Evolutionary conservation across 1,284 basidiomycete genomes (phyloP).

Genomic region (Ustilago tritici): DNA sequence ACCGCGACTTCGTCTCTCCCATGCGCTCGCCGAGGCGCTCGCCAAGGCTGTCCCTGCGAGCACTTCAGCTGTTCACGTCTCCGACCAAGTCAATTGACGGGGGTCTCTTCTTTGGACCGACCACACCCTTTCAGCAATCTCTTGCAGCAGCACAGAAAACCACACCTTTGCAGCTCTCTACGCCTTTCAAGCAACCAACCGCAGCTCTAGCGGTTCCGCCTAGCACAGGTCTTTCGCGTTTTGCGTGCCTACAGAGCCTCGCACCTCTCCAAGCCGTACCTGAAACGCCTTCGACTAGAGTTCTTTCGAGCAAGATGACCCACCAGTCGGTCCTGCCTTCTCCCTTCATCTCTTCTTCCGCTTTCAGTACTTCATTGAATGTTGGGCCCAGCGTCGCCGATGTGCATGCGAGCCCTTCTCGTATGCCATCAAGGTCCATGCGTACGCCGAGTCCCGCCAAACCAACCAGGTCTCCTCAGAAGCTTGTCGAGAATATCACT

Average conservation of each 20-base stretch:
- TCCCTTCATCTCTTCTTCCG: constrained; percentile 19
- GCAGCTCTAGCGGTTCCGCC: constrained; percentile 17
- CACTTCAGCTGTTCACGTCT: constrained; percentile 33
- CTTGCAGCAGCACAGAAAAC: neutral
- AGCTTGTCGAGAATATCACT: neutral
- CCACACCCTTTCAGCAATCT: constrained; percentile 27
- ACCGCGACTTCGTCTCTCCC: constrained; percentile 28
- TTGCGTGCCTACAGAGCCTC: constrained; percentile 43
- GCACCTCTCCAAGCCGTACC: constrained; percentile 10
- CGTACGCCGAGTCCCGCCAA: constrained; percentile 11
- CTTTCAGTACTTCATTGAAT: neutral
- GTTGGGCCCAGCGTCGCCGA: neutral
- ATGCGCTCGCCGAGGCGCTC: constrained; percentile 40
- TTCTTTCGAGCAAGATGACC: constrained; percentile 16
- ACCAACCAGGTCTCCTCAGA: neutral
- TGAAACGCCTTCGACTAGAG: constrained; percentile 30
- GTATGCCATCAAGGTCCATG: constrained; percentile 10
- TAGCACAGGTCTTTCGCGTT: constrained; percentile 39
- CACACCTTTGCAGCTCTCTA: constrained; percentile 17
- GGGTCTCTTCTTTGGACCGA: constrained; percentile 16
- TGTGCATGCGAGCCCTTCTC: constrained; percentile 11
- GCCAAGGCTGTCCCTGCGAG: constrained; percentile 30
- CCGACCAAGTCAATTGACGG: constrained; percentile 18
- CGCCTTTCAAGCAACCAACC: constrained; percentile 22
- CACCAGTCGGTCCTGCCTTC: constrained; percentile 27